These are phyloP conservation scores for Olyra latifolia DNA, from an alignment of 176 grass and related monocot genomes.

Conservation along the genomic window DNA sequence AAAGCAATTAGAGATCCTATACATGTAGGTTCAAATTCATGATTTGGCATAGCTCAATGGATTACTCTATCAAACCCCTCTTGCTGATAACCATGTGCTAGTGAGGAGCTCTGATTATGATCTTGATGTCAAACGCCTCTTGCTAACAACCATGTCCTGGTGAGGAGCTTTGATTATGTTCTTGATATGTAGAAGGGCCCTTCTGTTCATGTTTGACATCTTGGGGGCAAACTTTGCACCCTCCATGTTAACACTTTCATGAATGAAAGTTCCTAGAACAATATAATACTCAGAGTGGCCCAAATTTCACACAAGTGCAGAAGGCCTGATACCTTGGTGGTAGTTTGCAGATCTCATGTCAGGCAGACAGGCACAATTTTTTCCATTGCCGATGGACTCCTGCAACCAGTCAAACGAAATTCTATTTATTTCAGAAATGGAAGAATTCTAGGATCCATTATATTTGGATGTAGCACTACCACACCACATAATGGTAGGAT, in stretches of 20 bases:
- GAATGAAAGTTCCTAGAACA: background rate
- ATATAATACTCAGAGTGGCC: background rate
- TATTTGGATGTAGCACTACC: background rate
- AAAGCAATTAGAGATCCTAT: slow-evolving; percentile 21
- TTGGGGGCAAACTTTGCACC: slow-evolving; percentile 51
- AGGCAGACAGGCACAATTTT: slow-evolving; percentile 31
- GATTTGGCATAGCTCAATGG: background rate
- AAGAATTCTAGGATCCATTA: background rate
- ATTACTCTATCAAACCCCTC: slow-evolving; percentile 49
- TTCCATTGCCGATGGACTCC: slow-evolving; percentile 47
- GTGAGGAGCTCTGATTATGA: slow-evolving; percentile 40
- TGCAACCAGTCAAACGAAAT: background rate
- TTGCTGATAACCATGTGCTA: slow-evolving; percentile 53
- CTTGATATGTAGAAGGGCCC: slow-evolving; percentile 47
- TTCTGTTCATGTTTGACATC: slow-evolving; percentile 42
- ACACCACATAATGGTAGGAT: background rate
- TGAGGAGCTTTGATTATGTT: no score
- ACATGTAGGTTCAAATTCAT: background rate
- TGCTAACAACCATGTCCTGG: no score
- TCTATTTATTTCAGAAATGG: slow-evolving; percentile 18
- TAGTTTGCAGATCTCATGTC: slow-evolving; percentile 23
- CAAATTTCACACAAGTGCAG: background rate
- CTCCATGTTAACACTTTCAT: slow-evolving; percentile 43
- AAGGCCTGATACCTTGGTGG: slow-evolving; percentile 26
- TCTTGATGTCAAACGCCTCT: slow-evolving; percentile 77